Conservation (phyloP, 2,329 filamentous ascomycete genomes). For the Colletotrichum ledebouriae region DNA sequence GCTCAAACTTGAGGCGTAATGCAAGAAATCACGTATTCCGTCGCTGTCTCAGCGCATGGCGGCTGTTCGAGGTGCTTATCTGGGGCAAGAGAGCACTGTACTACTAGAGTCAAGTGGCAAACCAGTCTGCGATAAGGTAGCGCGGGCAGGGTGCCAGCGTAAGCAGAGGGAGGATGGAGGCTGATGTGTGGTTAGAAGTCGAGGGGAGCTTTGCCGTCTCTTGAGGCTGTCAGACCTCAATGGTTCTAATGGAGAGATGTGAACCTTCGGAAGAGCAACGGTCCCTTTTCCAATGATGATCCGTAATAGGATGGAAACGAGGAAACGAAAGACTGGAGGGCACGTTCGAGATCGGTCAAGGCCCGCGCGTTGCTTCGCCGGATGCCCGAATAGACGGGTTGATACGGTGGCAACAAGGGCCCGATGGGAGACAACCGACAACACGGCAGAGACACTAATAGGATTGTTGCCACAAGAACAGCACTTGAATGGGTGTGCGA, state of each 20-base stretch:
- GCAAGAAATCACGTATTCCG: neutral
- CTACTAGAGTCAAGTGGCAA: conserved; percentile 11
- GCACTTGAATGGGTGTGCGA: neutral
- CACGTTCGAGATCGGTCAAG: conserved; percentile 3
- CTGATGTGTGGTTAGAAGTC: neutral
- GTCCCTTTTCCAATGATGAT: neutral
- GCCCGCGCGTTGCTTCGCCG: conserved; percentile 5
- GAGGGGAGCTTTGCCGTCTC: neutral
- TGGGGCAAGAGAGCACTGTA: neutral
- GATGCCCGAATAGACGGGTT: conserved; percentile 4
- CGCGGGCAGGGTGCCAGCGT: neutral
- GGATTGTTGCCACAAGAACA: conserved; percentile 30
- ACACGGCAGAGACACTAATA: conserved; percentile 9
- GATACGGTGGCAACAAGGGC: conserved; percentile 17
- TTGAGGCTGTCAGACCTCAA: neutral
- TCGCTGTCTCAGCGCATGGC: conserved; percentile 27
- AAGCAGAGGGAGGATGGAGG: conserved; percentile 1
- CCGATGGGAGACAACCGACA: neutral
- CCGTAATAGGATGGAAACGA: neutral
- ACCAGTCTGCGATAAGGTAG: neutral
- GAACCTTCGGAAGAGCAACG: neutral
- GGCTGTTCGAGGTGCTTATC: conserved; percentile 17
- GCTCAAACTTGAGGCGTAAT: neutral
- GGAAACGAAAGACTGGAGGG: conserved; percentile 3
- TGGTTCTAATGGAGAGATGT: neutral